Evolutionary conservation across 2,329 filamentous ascomycete genomes (phyloP).

Genomic region (Epichloe sibirici): DNA sequence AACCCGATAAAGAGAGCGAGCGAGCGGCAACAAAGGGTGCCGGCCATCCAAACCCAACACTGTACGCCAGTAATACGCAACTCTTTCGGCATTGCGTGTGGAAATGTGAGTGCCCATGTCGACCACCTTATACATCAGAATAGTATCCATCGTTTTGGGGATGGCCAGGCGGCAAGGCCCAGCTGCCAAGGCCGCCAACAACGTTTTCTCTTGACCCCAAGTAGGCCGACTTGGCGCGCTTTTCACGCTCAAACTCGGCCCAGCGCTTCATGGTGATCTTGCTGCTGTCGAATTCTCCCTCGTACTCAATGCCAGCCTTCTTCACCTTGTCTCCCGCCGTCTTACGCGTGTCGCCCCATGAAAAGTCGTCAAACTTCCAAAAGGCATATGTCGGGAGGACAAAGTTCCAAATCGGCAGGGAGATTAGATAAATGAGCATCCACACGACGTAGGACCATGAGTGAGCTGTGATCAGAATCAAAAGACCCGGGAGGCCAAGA

Average conservation of each 20-base stretch:
- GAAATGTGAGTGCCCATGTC: background rate
- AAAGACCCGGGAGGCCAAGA: conserved; percentile 79
- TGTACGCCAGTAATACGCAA: too few relatives aligned
- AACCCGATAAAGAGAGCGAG: too few relatives aligned
- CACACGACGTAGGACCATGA: conserved; percentile 84
- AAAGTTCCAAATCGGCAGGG: conserved; percentile 96
- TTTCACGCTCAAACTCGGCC: conserved; percentile 80
- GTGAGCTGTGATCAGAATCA: conserved; percentile 90
- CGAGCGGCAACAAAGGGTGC: too few relatives aligned
- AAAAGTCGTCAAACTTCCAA: conserved; percentile 99
- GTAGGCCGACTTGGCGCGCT: conserved; percentile 36
- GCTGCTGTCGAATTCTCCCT: conserved; percentile 94
- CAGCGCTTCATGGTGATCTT: conserved; percentile 99
- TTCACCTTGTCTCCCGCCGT: conserved; percentile 82
- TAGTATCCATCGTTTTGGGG: conserved; percentile 44
- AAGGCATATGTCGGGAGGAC: conserved; percentile 87
- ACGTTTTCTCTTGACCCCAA: conserved; percentile 42
- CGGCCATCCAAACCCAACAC: too few relatives aligned
- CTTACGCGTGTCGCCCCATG: conserved; percentile 96
- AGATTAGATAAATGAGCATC: conserved; percentile 94
- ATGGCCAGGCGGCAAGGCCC: conserved; percentile 30
- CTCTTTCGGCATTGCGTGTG: too few relatives aligned
- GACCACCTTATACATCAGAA: conserved; percentile 30
- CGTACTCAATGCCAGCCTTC: conserved; percentile 74
- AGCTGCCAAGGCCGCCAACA: conserved; percentile 26